Evolutionary conservation across 2,329 filamentous ascomycete species (phyloP), one percentile per base, ranked within the genome.

Genomic region (Cercospora citrullina): DNA sequence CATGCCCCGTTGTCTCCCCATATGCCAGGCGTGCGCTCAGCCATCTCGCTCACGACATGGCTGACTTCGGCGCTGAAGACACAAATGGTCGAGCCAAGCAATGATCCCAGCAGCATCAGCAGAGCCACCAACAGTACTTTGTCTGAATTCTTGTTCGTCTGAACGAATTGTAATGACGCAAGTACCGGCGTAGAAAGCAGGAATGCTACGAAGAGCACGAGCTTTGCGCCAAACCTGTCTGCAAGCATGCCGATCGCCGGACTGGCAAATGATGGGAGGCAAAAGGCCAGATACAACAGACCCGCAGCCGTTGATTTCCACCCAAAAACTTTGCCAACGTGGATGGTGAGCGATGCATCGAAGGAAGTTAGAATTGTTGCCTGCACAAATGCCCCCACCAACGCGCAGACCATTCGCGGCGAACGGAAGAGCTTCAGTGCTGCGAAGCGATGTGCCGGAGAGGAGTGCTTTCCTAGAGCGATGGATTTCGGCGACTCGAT

Each of bases 361-460:
- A 66, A 63, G 7, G 64, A 66, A 18, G 64, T 66, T n/a, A 63
- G 28, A 6, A 66, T 53, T 7, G 39, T 57, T 14, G 64, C 64
- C 18, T 66, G 58, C 23, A 42, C 36, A 9, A 62, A 33, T 14
- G 64, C 51, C 18, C 59, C 64, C 9, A 63, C n/a, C 51, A 66
- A 39, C 9, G 64, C 51, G 45, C 57, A 60, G 10, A 60, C n/a
- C 28, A 60, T 60, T 60, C 57, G 57, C 14, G 57, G 57, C 23
- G 57, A 60, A 21, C 57, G 57, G 8, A 60, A 30, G 10, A 60
- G 33, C 9, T 23, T 10, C 21, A 60, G 10, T 16, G 30, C 33
- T 30, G 57, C 57, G 18, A 23, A 33, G 23, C 39, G 14, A 18
- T 39, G 45, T 12, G 10, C 18, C 14, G 45, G 45, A 6, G 18